Conservation (phyloP, 345 rosid species). For the Turritis glabra region DNA sequence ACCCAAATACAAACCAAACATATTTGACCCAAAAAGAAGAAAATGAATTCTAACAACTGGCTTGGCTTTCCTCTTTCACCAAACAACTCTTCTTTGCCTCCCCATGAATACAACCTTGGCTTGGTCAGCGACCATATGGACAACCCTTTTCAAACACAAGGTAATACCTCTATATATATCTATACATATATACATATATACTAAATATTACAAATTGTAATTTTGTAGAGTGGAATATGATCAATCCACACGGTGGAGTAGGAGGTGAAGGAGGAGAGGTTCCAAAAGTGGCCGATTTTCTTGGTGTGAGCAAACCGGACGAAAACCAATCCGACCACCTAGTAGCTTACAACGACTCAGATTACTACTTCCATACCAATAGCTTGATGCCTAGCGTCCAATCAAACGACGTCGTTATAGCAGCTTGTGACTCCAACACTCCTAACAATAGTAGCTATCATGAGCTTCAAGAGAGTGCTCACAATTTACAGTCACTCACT, state of each 20-base stretch:
- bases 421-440: constrained; percentile 35
- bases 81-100: constrained; percentile 63
- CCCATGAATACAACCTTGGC: constrained; percentile 83
- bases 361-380: constrained; percentile 52
- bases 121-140: constrained; percentile 72
- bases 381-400: constrained; percentile 56
- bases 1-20: constrained; percentile 25
- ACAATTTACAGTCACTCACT: constrained; percentile 78
- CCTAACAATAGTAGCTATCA: constrained; percentile 42
- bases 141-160: constrained; percentile 87
- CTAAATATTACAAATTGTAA: neutral
- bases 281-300: constrained; percentile 94
- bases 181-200: neutral
- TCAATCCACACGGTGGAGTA: constrained; percentile 54
- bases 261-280: constrained; percentile 51
- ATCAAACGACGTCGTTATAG: constrained; percentile 38
- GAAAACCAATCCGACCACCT: constrained; percentile 61
- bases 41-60: constrained; percentile 97
- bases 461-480: constrained; percentile 72
- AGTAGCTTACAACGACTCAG: constrained; percentile 65
- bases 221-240: constrained; percentile 74
- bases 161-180: constrained; percentile 37
- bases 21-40: constrained; percentile 23
- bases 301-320: constrained; percentile 90
- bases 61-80: constrained; percentile 96